These are phyloP conservation scores for Paraleonurus japonicus DNA, from an alignment of 257 asterid genomes.

Conservation along the genomic window DNA sequence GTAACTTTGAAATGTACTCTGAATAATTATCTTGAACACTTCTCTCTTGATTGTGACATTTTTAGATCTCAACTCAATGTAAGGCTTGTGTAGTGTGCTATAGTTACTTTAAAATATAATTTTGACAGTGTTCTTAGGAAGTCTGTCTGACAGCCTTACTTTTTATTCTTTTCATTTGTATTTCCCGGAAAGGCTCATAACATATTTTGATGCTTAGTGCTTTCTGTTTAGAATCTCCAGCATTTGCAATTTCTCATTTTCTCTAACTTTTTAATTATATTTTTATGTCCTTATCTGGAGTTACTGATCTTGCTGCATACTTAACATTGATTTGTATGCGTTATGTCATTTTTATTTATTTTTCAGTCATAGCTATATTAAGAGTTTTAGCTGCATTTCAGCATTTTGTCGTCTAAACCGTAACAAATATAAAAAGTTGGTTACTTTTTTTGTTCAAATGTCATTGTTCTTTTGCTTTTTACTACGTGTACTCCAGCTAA, in stretches of 20 bases:
- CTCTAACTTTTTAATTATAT: not conserved
- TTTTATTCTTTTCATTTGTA: not conserved
- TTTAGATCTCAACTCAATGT: constrained; percentile 60
- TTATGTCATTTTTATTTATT: not conserved
- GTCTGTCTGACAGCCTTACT: not conserved
- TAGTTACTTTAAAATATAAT: not conserved
- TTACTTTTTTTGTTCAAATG: not conserved
- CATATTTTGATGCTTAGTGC: not conserved
- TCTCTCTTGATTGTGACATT: constrained; percentile 69
- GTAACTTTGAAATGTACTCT: not conserved
- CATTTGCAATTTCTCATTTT: not conserved
- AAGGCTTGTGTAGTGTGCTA: constrained; percentile 53
- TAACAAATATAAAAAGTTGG: not conserved
- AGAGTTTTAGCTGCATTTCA: not conserved
- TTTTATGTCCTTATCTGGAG: constrained; percentile 1
- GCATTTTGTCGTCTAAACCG: not conserved
- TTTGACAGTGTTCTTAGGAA: not conserved
- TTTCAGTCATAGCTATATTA: not conserved
- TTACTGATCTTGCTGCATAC: not conserved
- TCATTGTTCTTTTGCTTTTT: not conserved
- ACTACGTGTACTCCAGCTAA: not conserved
- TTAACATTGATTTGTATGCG: not conserved
- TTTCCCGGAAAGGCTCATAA: not conserved
- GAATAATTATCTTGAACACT: constrained; percentile 29
- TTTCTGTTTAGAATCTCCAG: constrained; percentile 11